phyloP scores from a whole-genome alignment of 2,329 filamentous ascomycete genomes.

The Hypocreales sp. region DNA sequence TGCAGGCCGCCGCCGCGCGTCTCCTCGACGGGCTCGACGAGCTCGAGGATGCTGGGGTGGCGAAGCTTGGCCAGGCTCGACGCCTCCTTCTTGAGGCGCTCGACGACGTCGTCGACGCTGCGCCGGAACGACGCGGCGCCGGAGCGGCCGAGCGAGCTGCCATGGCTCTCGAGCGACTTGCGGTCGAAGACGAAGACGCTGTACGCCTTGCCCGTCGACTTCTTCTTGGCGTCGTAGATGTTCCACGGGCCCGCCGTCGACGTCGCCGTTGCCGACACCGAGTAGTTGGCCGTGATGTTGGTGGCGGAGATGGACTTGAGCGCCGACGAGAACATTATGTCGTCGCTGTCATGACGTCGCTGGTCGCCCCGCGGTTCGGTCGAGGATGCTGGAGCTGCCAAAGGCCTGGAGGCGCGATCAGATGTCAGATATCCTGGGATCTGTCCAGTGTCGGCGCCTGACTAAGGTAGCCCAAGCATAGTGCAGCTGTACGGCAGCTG shows the following conservation, averaged over 20 bases:
- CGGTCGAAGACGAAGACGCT: constrained; percentile 93
- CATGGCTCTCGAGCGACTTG: constrained; percentile 58
- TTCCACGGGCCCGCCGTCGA: constrained; percentile 87
- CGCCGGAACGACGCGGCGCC: constrained; percentile 56
- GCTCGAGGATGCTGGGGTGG: constrained; percentile 82
- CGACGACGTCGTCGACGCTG: constrained; percentile 76
- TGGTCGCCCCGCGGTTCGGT: neutral
- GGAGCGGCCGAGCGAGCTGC: constrained; percentile 21
- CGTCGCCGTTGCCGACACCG: constrained; percentile 58
- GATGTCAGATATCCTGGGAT: too few species aligned
- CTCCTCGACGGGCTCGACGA: constrained; percentile 91
- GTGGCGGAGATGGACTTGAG: constrained; percentile 83
- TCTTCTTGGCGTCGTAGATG: constrained; percentile 95
- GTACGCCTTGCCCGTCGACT: constrained; percentile 74
- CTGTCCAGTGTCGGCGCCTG: too few species aligned
- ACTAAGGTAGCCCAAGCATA: too few species aligned
- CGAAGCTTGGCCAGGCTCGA: constrained; percentile 74
- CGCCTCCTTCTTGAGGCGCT: constrained; percentile 82
- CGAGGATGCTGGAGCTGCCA: too few species aligned
- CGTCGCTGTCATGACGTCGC: constrained; percentile 12
- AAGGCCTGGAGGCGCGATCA: too few species aligned
- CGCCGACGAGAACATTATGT: constrained; percentile 73
- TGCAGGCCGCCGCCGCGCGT: constrained; percentile 81
- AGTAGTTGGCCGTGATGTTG: constrained; percentile 88
- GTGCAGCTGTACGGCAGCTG: too few species aligned